A percentile compares a stretch with the other conserved stretches of the same genome.
Evolutionary conservation across 495 filamentous ascomycete species (phyloP).

Genomic region (Tuber magnatum): DNA sequence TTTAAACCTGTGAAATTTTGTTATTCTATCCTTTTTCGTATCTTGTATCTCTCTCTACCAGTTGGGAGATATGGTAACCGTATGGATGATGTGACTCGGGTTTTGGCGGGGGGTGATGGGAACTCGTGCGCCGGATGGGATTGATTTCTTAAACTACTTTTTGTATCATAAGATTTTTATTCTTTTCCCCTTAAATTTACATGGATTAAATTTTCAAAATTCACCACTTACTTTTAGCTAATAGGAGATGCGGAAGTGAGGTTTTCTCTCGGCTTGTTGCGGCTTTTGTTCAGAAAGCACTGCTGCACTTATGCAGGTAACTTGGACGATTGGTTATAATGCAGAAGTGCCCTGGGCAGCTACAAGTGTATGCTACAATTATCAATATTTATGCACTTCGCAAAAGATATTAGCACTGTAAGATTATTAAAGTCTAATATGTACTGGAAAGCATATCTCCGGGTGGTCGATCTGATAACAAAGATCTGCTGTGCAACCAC

Average conservation of each 20-base stretch:
- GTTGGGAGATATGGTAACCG: background rate
- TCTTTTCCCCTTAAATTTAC: background rate
- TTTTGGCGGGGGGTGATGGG: background rate
- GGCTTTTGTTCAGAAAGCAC: background rate
- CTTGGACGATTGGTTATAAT: background rate
- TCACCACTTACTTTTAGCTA: background rate
- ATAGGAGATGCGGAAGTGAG: background rate
- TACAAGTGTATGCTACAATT: background rate
- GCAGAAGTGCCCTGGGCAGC: background rate
- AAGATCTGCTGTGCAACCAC: too few species aligned
- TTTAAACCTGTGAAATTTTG: background rate
- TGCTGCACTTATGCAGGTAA: background rate
- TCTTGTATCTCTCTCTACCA: background rate
- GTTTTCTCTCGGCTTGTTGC: background rate
- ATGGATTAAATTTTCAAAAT: background rate
- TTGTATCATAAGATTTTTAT: background rate
- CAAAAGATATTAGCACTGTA: background rate
- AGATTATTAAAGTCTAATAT: too few species aligned
- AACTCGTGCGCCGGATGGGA: background rate
- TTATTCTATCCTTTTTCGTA: background rate
- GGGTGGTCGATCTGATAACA: too few species aligned
- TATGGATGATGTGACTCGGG: background rate
- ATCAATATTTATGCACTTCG: background rate
- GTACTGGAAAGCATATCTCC: too few species aligned
- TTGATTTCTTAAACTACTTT: background rate